Percentiles rank a stretch among this genome's conserved stretches.
Conservation (phyloP, 179 eudicot species). For the Gypsophila paniculata region DNA sequence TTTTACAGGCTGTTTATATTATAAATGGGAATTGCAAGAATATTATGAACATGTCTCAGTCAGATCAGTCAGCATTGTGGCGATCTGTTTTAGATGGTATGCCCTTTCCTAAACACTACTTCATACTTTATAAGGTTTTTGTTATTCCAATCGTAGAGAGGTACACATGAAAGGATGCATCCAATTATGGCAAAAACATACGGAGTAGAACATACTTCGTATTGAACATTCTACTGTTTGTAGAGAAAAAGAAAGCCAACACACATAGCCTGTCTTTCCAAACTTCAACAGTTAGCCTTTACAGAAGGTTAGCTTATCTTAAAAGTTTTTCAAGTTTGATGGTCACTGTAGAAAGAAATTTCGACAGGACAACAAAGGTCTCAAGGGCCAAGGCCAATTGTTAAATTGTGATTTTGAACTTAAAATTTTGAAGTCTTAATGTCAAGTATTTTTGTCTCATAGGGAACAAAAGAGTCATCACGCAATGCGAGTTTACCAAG, state of each 20-base stretch:
- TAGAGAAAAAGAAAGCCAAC: neutral
- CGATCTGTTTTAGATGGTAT: conserved; percentile 74
- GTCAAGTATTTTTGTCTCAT: neutral
- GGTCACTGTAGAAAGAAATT: conserved; percentile 4
- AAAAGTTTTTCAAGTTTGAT: neutral
- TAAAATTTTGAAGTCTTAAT: neutral
- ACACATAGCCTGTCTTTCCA: neutral
- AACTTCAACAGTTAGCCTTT: neutral
- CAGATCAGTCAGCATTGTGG: conserved; percentile 90
- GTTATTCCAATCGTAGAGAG: neutral
- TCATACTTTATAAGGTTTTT: neutral
- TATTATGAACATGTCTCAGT: conserved; percentile 92
- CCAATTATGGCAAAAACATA: neutral
- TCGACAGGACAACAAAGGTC: neutral
- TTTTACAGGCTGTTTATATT: conserved; percentile 80
- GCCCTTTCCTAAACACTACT: neutral
- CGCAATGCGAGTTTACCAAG: neutral
- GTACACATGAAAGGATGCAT: neutral
- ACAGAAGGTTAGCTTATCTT: neutral
- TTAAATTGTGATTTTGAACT: neutral
- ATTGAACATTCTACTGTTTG: conserved; percentile 1
- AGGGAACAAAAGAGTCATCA: neutral
- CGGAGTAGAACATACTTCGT: neutral
- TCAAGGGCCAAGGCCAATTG: neutral
- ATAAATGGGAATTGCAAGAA: conserved; percentile 88